Conservation (phyloP, 495 filamentous ascomycete species). For the Apodospora peruviana region DNA sequence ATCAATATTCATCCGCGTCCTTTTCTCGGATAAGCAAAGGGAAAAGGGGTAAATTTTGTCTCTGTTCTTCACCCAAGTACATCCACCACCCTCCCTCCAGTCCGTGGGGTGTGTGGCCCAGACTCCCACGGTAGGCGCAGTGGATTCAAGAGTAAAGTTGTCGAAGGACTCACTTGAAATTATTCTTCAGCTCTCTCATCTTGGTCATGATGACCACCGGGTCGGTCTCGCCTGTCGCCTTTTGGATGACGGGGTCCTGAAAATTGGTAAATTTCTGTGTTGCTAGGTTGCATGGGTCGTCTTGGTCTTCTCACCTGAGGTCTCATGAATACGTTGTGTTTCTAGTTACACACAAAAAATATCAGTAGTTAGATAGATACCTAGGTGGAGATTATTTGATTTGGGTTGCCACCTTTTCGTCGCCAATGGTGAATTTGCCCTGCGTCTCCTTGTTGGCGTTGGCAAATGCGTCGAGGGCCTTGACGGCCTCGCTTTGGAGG, state of each 20-base stretch:
- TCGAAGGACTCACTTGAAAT: conserved; percentile 65
- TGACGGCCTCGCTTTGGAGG: conserved; percentile 64
- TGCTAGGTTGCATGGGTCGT: too few species aligned
- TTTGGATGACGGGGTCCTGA: conserved; percentile 78
- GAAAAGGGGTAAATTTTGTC: too few species aligned
- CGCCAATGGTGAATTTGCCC: conserved; percentile 93
- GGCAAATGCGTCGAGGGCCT: conserved; percentile 71
- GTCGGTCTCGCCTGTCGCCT: conserved; percentile 74
- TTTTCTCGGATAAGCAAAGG: too few species aligned
- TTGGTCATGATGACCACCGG: conserved; percentile 83
- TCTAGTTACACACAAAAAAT: conserved; percentile 37
- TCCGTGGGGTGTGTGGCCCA: too few species aligned
- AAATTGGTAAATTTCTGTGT: too few species aligned
- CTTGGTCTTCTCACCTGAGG: conserved; percentile 75
- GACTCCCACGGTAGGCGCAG: too few species aligned
- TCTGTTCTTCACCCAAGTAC: too few species aligned
- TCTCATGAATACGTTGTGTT: conserved; percentile 97
- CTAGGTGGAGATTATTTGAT: not conserved
- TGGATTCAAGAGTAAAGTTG: too few species aligned
- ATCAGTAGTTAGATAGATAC: not conserved
- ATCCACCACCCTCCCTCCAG: too few species aligned
- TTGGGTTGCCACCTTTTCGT: conserved; percentile 72
- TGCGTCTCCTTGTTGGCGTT: conserved; percentile 80
- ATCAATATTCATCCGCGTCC: too few species aligned
- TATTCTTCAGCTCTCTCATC: conserved; percentile 91